Base-by-base conservation (phyloP, 768 basidiomycete genomes). In the Hortiboletus campestris region DNA sequence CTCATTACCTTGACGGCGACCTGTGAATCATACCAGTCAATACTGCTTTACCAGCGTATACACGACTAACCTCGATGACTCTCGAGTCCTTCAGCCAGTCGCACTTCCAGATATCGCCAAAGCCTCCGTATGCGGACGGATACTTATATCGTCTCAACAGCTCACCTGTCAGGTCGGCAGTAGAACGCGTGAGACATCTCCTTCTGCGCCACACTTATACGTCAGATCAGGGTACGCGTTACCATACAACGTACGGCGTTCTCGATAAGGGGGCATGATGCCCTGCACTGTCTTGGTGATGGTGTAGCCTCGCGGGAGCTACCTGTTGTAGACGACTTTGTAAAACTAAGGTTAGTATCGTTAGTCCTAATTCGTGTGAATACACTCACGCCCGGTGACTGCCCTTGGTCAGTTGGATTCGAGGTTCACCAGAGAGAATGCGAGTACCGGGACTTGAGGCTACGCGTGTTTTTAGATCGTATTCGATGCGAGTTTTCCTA, bases 1-100 rank as follows among this genome's bases (percentile, higher is more conserved):
- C 67, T 56, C 35, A 66, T 56, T n/a, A 65, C 61, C 34, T 68
- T 68, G 20, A 68, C 67, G 4, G 65, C 67, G 13, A 67, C 65
- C 67, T 68, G 39, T n/a, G 16, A 19, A 44, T 39, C 3, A 31
- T n/a, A 25, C 41, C 35, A 6, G 32, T 57, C 20, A 45, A 22
- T 8, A 42, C 19, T 31, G 14, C 17, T 4, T 9, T 17, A 16
- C 14, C 4, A 12, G 12, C 11, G 14, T 10, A 25, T 46, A n/a
- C 10, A 13, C 13, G 16, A 62, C 57, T 39, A 22, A 69, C 67
- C 59, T 67, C 55, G 44, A 65, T 54, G 16, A 42, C 46, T 25
- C 58, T 53, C 2, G 47, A 53, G 45, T 65, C 60, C 32, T 55
- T 56, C 14, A 62, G 46, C 62, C 59, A 67, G 36, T 57, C 66